Conservation (phyloP, 176 grass and related monocot species). For the Saccharum officinarum region DNA sequence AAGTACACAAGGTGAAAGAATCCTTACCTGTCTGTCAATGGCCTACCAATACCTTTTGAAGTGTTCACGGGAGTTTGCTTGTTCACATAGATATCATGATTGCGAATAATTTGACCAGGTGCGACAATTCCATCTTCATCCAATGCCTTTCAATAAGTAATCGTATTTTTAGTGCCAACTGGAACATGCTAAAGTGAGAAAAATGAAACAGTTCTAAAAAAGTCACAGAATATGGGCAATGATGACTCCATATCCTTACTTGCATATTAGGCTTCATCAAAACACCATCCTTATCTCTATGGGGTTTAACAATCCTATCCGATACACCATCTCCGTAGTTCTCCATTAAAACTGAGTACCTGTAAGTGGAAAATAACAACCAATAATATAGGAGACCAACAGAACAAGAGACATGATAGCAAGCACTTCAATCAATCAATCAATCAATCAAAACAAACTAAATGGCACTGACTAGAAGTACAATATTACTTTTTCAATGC, state of each 20-base stretch:
- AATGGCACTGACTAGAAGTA: background rate
- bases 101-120: conserved; percentile 89
- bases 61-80: conserved; percentile 52
- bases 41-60: conserved; percentile 17
- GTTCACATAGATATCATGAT: conserved; percentile 91
- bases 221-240: background rate
- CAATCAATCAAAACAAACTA: background rate
- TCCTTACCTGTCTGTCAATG: conserved; percentile 45
- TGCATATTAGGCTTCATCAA: conserved; percentile 58
- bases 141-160: conserved; percentile 57
- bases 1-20: background rate
- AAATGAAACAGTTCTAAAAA: background rate
- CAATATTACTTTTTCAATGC: conserved; percentile 90
- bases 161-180: background rate
- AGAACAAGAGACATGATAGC: background rate
- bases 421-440: background rate
- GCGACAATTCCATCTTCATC: conserved; percentile 85
- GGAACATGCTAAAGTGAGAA: background rate
- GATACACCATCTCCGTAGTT: conserved; percentile 49
- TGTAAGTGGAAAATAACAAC: conserved; percentile 37
- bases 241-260: conserved; percentile 35
- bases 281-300: conserved; percentile 62
- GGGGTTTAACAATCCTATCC: conserved; percentile 70
- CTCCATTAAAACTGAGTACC: conserved; percentile 69
- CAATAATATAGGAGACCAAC: background rate